phyloP scores from a whole-genome alignment of 306 rosid species.

The Fragaria nilgerrensis region DNA sequence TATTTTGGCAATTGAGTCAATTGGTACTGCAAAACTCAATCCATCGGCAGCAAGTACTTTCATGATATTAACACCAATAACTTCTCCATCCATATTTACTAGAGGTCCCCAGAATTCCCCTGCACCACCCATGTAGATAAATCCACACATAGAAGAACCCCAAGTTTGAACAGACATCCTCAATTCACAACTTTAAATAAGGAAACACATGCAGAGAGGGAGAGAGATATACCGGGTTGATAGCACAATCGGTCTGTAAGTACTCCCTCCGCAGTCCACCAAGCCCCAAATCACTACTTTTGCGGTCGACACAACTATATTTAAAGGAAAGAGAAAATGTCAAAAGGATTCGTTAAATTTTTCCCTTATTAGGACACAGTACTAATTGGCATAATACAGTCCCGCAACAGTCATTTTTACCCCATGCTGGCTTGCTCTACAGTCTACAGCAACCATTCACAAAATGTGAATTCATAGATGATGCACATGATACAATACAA shows the following conservation, averaged over 20 bases:
- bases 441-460: background rate
- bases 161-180: background rate
- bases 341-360: background rate
- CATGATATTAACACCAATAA: slow-evolving; percentile 80
- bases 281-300: slow-evolving; percentile 91
- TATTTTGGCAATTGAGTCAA: slow-evolving; percentile 68
- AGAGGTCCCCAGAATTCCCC: slow-evolving; percentile 98
- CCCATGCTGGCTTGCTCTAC: background rate
- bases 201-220: slow-evolving; percentile 8
- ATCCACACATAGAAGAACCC: background rate
- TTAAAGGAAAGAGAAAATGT: slow-evolving; percentile 7
- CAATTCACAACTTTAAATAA: background rate
- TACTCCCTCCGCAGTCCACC: slow-evolving; percentile 74
- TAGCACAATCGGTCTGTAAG: slow-evolving; percentile 81
- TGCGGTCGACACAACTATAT: slow-evolving; percentile 77
- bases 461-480: background rate
- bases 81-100: slow-evolving; percentile 86
- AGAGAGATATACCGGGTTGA: slow-evolving; percentile 50
- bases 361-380: background rate
- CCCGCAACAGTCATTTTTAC: background rate
- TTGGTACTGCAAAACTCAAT: slow-evolving; percentile 81
- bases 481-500: background rate
- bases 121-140: slow-evolving; percentile 26
- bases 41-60: slow-evolving; percentile 80
- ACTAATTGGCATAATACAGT: background rate